Base-by-base conservation (phyloP, 345 rosid species). In the Brassica nigra region DNA sequence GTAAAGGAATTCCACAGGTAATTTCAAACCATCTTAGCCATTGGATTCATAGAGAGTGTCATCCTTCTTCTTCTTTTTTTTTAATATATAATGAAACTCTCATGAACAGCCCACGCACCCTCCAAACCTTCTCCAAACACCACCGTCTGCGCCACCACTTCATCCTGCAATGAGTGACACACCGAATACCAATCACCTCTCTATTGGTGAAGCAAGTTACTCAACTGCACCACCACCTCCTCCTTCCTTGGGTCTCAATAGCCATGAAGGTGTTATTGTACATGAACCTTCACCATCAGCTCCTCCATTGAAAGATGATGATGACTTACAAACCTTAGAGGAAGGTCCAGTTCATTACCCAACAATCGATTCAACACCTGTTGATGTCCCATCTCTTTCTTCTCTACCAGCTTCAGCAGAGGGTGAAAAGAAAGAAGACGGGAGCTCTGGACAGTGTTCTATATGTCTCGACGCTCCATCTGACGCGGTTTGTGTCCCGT, bases 1-100 rank as follows among this genome's bases (percentile, higher is more conserved):
- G 99, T 91, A 93, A 91, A 85, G 98, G 99, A 83, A 91, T 91
- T 74, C 87, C 97, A 23, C 96, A 84, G 97, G 99, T 93, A 88
- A 71, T 42, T 6, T 52, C 3, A 1, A 28, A 62, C 7, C 6
- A 36, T 9, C 52, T 49, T 36, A 49, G 7, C 62, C 64, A 23
- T 23, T 23, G 27, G 27, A 23, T 23, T 23, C 27, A 23, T 23
- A 23, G 27, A 23, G 27, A 23, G 27, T 23, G 27, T 23, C 27
- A 23, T 73, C 16, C 12, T 59, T 34, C 52, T 1, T 23, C 27
- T 23, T 73, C 16, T 8, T 59, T 34, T n/a, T 1, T 36, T 55
- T 42, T 30, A 66, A 20, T 59, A 59, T 10, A 34, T 59, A 30
- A 16, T 49, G 33, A 71, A 71, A 39, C 78, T 68, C 30, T 58